Evolutionary conservation across 1,139 yeast genomes (phyloP).

Genomic region (Debaryomyces udenii): DNA sequence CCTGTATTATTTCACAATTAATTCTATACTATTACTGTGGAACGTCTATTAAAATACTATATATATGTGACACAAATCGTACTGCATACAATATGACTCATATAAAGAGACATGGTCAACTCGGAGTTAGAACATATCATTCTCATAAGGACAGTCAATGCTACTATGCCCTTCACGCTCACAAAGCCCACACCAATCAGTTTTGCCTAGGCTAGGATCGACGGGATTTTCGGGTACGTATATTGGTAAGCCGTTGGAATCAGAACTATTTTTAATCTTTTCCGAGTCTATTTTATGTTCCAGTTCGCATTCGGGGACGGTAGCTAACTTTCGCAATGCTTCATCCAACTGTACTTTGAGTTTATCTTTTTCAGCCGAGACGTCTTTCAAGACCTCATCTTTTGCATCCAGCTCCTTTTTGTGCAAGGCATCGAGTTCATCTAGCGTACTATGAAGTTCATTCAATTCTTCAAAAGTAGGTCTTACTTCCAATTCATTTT

Average conservation of each 20-base stretch:
- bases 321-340: slow-evolving; percentile 10
- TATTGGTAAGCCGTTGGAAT: slow-evolving; percentile 45
- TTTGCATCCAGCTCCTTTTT: slow-evolving; percentile 34
- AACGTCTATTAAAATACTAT: no score
- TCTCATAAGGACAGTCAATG: slow-evolving; percentile 84
- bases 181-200: slow-evolving; percentile 89
- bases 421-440: slow-evolving; percentile 36
- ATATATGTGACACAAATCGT: no score
- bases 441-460: slow-evolving; percentile 34
- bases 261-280: slow-evolving; percentile 17
- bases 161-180: slow-evolving; percentile 89
- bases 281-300: slow-evolving; percentile 6
- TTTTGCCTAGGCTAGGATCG: slow-evolving; percentile 77
- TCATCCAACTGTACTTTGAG: slow-evolving; percentile 23
- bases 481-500: slow-evolving; percentile 30
- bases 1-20: no score
- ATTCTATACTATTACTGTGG: no score
- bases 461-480: slow-evolving; percentile 37
- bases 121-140: slow-evolving; percentile 52
- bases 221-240: slow-evolving; percentile 50
- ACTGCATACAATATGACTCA: no score
- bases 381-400: slow-evolving; percentile 29
- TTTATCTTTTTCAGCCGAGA: slow-evolving; percentile 23
- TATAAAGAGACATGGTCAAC: no score
- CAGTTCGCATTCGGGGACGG: not conserved